Evolutionary conservation across 2,329 filamentous ascomycete species (phyloP), one percentile per base, ranked within the genome.

Genomic region (Thelonectria rubi): DNA sequence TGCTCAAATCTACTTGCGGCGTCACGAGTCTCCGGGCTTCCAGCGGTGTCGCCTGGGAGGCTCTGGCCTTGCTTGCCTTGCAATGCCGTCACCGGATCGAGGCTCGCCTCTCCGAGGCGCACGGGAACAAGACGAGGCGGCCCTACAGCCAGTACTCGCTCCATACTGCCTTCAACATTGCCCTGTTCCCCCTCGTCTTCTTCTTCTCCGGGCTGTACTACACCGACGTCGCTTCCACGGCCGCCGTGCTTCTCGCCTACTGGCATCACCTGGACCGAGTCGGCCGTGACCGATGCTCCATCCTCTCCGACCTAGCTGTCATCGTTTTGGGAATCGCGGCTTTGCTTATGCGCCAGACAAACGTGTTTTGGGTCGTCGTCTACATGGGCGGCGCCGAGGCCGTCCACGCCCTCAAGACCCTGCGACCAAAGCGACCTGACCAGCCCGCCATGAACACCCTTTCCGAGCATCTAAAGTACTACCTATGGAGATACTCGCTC

Each of bases 121-220:
- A 65, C 48, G 66, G 65, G 8, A 50, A 55, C 32, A 61, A 17
- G 24, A 66, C 30, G 15, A 55, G 67, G 17, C 62, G 53, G 8
- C 21, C 64, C 4, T 72, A 77, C 20, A 82, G 81, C 0, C 58
- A 76, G 32, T 80, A 82, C 69, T 72, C 80, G 4, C 73, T 84
- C 24, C 87, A 92, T 68, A 88, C 87, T 0, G 91, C 90, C 3
- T 72, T 95, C 67, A 97, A 97, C 67, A 86, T 97, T 42, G 88
- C 88, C 17, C 81, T 97, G 0, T 97, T 98, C 64, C 95, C 95
- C 0, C 87, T 94, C 0, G 76, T 99, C 1, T 97, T 97, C 82
- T 99, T 99, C 83, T 99, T 99, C 77, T 95, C 93, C 0, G 93
- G 88, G 0, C 81, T 99, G 8, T 99, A 97, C 76, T 99, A 99